phyloP scores from a whole-genome alignment of 306 rosid genomes.

The Hippophae tibetana region DNA sequence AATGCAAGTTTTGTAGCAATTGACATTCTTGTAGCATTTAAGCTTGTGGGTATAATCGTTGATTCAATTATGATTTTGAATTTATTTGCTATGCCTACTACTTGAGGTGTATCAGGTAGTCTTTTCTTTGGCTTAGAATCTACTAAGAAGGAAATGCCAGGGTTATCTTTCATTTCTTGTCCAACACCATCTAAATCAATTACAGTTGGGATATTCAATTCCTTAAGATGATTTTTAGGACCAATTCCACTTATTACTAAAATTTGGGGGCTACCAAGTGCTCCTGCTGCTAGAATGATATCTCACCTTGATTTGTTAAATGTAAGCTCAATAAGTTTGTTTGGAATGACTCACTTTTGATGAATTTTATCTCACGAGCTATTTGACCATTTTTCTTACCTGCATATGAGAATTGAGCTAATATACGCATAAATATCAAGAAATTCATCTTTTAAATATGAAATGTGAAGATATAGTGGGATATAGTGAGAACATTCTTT shows the following conservation, averaged over 20 bases:
- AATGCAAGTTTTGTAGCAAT: constrained; percentile 52
- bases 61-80: constrained; percentile 50
- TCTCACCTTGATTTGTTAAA: constrained; percentile 46
- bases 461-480: too few species aligned
- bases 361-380: constrained; percentile 51
- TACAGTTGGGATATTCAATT: constrained; percentile 32
- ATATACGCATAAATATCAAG: background rate
- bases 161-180: constrained; percentile 66
- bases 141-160: constrained; percentile 42
- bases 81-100: constrained; percentile 53
- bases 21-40: constrained; percentile 37
- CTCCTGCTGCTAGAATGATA: constrained; percentile 63
- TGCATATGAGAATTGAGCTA: constrained; percentile 10
- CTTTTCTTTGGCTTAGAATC: constrained; percentile 41
- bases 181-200: constrained; percentile 42
- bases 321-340: constrained; percentile 38
- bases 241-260: constrained; percentile 62
- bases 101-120: constrained; percentile 57
- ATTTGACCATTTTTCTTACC: constrained; percentile 30
- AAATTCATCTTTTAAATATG: too few species aligned
- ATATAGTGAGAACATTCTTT: constrained; percentile 37
- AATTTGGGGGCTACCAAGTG: constrained; percentile 69
- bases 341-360: constrained; percentile 38
- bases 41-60: constrained; percentile 39
- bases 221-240: constrained; percentile 41